phyloP scores from a whole-genome alignment of 208 protist genomes.

The Herpetomonas tarakana region DNA sequence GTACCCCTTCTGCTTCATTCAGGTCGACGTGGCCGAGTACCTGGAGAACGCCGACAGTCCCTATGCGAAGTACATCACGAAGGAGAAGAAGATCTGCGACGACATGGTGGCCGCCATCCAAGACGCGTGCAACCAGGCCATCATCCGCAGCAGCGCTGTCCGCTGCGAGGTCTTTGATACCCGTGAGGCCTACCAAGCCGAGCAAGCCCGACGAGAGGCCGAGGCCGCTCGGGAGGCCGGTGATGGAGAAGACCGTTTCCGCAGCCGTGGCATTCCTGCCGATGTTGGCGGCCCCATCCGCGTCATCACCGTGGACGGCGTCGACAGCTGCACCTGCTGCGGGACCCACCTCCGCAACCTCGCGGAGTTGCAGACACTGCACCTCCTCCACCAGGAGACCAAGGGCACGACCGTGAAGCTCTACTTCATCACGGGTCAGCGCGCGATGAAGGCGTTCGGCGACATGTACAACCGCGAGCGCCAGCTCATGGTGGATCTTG shows the following conservation, averaged over 20 bases:
- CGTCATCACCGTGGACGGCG: slow-evolving; percentile 60
- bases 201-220: slow-evolving; percentile 9
- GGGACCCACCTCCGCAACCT: slow-evolving; percentile 81
- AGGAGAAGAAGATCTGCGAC: slow-evolving; percentile 47
- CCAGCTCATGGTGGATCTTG: slow-evolving; percentile 55
- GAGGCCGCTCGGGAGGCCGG: slow-evolving; percentile 2
- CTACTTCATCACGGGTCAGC: slow-evolving; percentile 76
- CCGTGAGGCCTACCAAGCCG: slow-evolving; percentile 38
- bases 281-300: slow-evolving; percentile 78
- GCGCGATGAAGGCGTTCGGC: slow-evolving; percentile 36
- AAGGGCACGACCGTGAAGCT: slow-evolving; percentile 75
- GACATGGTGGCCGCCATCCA: slow-evolving; percentile 54
- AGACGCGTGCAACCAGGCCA: slow-evolving; percentile 55
- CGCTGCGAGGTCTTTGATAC: slow-evolving; percentile 41
- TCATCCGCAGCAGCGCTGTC: slow-evolving; percentile 44
- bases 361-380: slow-evolving; percentile 61
- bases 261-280: slow-evolving; percentile 64
- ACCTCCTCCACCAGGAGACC: slow-evolving; percentile 80
- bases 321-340: slow-evolving; percentile 84
- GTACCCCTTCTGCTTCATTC: slow-evolving; percentile 68
- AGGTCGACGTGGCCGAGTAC: slow-evolving; percentile 44
- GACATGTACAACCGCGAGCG: slow-evolving; percentile 69
- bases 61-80: slow-evolving; percentile 23
- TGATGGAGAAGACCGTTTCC: slow-evolving; percentile 17
- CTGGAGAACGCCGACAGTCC: slow-evolving; percentile 16